These are phyloP conservation scores for Lachnellula hyalina DNA, from an alignment of 2,329 filamentous ascomycete species.

Conservation along the genomic window DNA sequence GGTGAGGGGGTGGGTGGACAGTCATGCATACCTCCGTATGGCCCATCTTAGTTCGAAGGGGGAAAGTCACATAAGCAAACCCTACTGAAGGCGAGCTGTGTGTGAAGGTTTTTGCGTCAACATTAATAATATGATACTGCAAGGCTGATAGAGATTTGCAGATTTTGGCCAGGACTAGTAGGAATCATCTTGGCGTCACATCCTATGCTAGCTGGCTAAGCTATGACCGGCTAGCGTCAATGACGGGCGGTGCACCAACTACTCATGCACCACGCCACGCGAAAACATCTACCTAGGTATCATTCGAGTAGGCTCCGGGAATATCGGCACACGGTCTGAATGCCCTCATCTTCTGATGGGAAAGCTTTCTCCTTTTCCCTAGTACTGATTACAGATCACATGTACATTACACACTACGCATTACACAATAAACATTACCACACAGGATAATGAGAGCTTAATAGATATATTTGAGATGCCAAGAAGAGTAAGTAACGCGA, in stretches of 20 bases:
- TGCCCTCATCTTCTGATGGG: not conserved
- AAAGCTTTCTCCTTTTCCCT: not conserved
- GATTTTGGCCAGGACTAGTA: not conserved
- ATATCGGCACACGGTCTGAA: conserved; percentile 1
- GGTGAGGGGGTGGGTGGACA: too few species aligned
- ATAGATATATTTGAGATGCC: too few species aligned
- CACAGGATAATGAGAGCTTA: too few species aligned
- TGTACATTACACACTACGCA: too few species aligned
- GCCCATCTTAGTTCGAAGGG: too few species aligned
- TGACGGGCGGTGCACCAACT: not conserved
- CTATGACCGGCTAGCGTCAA: not conserved
- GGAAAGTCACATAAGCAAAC: too few species aligned
- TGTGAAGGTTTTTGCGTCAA: not conserved
- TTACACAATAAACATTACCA: too few species aligned
- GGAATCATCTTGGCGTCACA: not conserved
- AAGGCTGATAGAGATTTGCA: conserved; percentile 3
- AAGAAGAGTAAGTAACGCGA: too few species aligned
- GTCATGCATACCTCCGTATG: too few species aligned
- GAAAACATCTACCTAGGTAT: too few species aligned
- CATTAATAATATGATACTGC: conserved; percentile 1
- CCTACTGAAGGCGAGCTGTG: not conserved
- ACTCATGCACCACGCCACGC: not conserved
- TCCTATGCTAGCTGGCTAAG: not conserved
- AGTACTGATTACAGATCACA: not conserved
- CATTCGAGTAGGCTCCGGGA: not conserved